phyloP scores from a whole-genome alignment of 169 alveolate genomes.

The Cystoisospora suis region DNA sequence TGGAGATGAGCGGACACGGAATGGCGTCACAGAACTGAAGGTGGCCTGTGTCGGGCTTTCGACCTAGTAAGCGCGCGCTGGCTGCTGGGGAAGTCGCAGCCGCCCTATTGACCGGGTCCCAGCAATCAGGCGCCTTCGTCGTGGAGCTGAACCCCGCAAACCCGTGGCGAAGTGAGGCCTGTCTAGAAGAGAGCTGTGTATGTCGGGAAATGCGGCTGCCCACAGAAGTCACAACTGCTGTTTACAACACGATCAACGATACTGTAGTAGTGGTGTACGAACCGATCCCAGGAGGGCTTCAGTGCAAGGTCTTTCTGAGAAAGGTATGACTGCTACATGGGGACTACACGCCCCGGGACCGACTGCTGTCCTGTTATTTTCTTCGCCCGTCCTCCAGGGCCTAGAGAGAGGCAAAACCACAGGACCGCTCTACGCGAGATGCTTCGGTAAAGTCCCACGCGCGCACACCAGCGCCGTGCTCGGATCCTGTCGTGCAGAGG shows the following conservation, averaged over 20 bases:
- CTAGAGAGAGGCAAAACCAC: slow-evolving; percentile 37
- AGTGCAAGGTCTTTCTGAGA: slow-evolving; percentile 46
- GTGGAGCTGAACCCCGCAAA: slow-evolving; percentile 52
- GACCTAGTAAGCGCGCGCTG: slow-evolving; percentile 18
- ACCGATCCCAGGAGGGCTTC: slow-evolving; percentile 64
- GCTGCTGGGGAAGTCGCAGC: neutral
- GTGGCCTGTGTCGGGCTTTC: slow-evolving; percentile 63
- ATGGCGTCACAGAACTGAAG: slow-evolving; percentile 44
- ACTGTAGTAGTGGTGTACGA: slow-evolving; percentile 61
- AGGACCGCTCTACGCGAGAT: slow-evolving; percentile 41
- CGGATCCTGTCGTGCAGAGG: neutral
- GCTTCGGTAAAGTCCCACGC: slow-evolving; percentile 23
- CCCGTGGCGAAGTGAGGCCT: slow-evolving; percentile 61
- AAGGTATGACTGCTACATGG: neutral
- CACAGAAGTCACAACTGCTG: slow-evolving; percentile 64
- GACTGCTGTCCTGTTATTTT: neutral
- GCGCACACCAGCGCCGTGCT: neutral
- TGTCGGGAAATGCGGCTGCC: neutral
- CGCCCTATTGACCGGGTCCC: neutral
- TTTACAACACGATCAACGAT: slow-evolving; percentile 45
- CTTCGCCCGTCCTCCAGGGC: slow-evolving; percentile 44
- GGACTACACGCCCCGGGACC: neutral
- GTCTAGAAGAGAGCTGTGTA: neutral
- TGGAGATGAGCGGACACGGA: neutral
- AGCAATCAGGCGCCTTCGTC: slow-evolving; percentile 27